Base-by-base conservation (phyloP, 164 flowering plant genomes). In the Vitis labrusca region DNA sequence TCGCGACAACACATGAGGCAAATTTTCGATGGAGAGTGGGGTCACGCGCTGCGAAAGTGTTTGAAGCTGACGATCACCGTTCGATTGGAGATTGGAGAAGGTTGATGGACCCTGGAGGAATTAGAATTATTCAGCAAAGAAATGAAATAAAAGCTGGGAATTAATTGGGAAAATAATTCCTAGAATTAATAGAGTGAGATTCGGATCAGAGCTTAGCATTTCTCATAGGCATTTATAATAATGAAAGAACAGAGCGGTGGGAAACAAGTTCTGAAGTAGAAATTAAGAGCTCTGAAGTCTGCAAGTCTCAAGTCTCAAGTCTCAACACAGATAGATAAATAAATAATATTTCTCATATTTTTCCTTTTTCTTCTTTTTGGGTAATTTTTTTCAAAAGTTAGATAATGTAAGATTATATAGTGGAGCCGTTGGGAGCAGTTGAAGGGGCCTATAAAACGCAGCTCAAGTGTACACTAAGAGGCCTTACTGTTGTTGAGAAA, bases 401-500 rank as follows among this genome's bases (percentile, higher is more conserved):
- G 44, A 37, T 37, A 0, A 37, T 37, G 44, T 37, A 37, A 37
- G 44, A 37, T 37, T 37, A 37, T 37, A 5, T 3, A 37, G 2
- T 37, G 7, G 44, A 37, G 44, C 44, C 44, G 44, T 37, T 6
- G 44, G 44, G 44, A 37, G 44, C 44, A 37, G 44, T 37, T 37
- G 44, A 37, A 37, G 44, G 7, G 5, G 44, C 3, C 44, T 37
- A 37, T 37, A 37, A 37, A 37, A 37, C 7, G 44, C 44, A 37
- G 44, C 44, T 37, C 44, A 37, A 23, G 72, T 60, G 55, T 60
- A 17, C 68, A 53, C 48, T 32, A 13, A 54, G 1, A 12, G n/a
- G 23, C 60, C 11, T 58, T 73, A 63, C 65, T 79, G 80, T 77
- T 77, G 60, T 65, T 69, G 72, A 71, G 75, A 76, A 73, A 71